phyloP scores from a whole-genome alignment of 148 eudicot genomes.

The Nepenthes mirabilis region DNA sequence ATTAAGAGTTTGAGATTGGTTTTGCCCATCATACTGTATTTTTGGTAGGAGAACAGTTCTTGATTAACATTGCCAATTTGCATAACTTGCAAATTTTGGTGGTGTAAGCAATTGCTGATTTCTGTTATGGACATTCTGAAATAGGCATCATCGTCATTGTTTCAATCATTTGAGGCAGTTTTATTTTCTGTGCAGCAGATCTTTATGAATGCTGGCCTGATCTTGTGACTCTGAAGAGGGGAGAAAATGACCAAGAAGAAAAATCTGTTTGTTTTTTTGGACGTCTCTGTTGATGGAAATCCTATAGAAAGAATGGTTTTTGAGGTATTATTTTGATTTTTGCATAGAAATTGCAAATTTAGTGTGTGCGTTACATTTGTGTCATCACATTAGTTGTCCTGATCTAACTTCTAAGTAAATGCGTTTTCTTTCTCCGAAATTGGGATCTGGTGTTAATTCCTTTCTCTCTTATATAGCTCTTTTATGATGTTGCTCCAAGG shows the following conservation, averaged over 20 bases:
- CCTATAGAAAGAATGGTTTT: conserved; percentile 76
- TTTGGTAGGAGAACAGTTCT: too few relatives aligned
- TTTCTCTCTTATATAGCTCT: conserved; percentile 35
- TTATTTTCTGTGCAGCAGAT: neutral
- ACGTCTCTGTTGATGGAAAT: conserved; percentile 86
- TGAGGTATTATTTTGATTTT: conserved; percentile 39
- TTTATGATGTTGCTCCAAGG: conserved; percentile 62
- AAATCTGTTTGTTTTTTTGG: conserved; percentile 51
- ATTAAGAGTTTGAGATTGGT: too few relatives aligned
- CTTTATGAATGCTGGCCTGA: neutral
- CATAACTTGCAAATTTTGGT: too few relatives aligned
- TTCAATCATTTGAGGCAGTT: neutral
- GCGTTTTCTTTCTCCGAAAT: neutral
- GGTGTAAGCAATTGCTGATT: too few relatives aligned
- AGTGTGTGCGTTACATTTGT: neutral
- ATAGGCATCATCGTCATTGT: too few relatives aligned
- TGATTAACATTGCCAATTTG: too few relatives aligned
- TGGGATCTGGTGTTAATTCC: neutral
- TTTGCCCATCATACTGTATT: too few relatives aligned
- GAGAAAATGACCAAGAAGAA: conserved; percentile 46
- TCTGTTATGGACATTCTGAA: too few relatives aligned
- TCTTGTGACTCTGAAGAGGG: neutral
- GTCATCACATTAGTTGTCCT: neutral
- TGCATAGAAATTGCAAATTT: too few relatives aligned
- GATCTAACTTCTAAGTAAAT: neutral